A percentile compares a stretch with the other conserved stretches of the same genome.
Conservation (phyloP, 1,284 basidiomycete genomes). For the Sphaerobolus stellatus region DNA sequence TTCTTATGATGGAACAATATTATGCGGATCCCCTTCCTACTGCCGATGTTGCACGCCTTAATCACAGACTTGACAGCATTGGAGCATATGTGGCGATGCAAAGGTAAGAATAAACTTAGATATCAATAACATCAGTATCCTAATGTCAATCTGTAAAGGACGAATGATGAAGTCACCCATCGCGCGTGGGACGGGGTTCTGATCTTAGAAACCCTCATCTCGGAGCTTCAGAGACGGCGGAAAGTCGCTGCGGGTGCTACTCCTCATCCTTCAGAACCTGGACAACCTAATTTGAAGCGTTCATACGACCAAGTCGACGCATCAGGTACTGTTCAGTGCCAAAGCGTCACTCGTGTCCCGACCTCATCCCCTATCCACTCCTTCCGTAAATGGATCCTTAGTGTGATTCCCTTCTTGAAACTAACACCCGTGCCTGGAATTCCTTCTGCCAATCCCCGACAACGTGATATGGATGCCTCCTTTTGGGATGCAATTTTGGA, state of each 20-base stretch:
- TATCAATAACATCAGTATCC: too few species aligned
- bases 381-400: slow-evolving; percentile 7
- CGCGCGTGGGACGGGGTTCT: slow-evolving; percentile 7
- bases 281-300: too few species aligned
- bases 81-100: slow-evolving; percentile 5
- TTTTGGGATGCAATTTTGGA: slow-evolving; percentile 8
- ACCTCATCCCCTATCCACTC: slow-evolving; percentile 2
- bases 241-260: not conserved
- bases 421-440: not conserved
- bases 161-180: slow-evolving; percentile 5
- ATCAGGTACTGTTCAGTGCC: too few species aligned
- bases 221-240: slow-evolving; percentile 9
- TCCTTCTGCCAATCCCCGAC: not conserved
- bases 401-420: slow-evolving; percentile 6
- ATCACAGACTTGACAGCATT: slow-evolving; percentile 4
- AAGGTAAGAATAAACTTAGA: not conserved
- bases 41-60: not conserved
- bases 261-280: not conserved
- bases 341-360: slow-evolving; percentile 1
- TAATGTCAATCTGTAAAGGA: too few species aligned
- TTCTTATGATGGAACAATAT: slow-evolving; percentile 10
- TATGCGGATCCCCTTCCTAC: not conserved
- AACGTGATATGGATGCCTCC: slow-evolving; percentile 1
- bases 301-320: not conserved
- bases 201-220: slow-evolving; percentile 7